These are phyloP conservation scores for Cornus controversa DNA, from an alignment of 148 eudicot species.

Conservation along the genomic window DNA sequence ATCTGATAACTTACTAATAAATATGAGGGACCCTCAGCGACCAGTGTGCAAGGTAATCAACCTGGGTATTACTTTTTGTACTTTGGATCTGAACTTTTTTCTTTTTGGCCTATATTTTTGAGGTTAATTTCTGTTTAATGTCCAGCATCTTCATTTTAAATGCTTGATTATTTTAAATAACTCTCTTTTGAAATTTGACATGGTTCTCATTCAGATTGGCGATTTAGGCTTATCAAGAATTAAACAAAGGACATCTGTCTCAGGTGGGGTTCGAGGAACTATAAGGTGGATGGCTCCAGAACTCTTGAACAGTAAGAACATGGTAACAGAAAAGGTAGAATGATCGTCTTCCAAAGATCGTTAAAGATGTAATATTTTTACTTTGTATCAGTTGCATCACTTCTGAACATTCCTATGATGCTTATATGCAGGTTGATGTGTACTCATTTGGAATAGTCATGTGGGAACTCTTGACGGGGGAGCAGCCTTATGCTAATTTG, in stretches of 20 bases:
- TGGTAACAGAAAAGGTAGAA: slow-evolving; percentile 44
- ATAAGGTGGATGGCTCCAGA: slow-evolving; percentile 60
- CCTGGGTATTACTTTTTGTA: neutral
- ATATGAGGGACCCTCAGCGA: slow-evolving; percentile 40
- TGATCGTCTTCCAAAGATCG: neutral
- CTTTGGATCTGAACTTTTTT: neutral
- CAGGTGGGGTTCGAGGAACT: slow-evolving; percentile 59
- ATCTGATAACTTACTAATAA: slow-evolving; percentile 41
- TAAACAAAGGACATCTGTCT: slow-evolving; percentile 39
- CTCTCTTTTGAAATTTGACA: neutral
- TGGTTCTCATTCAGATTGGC: slow-evolving; percentile 32
- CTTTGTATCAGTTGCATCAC: neutral
- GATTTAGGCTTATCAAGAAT: slow-evolving; percentile 47
- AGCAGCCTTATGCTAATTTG: slow-evolving; percentile 40
- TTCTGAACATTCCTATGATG: neutral
- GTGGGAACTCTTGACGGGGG: slow-evolving; percentile 57
- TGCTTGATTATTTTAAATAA: neutral
- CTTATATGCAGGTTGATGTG: slow-evolving; percentile 39
- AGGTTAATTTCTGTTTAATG: neutral
- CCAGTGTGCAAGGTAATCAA: slow-evolving; percentile 48
- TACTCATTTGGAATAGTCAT: slow-evolving; percentile 50
- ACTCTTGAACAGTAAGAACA: slow-evolving; percentile 23
- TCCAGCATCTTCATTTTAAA: neutral
- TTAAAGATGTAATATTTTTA: neutral
- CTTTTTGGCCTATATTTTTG: neutral